Percentiles rank a stretch among this genome's conserved stretches.
Conservation (phyloP, 1,139 yeast genomes). For the Tardiomyces depauwii region DNA sequence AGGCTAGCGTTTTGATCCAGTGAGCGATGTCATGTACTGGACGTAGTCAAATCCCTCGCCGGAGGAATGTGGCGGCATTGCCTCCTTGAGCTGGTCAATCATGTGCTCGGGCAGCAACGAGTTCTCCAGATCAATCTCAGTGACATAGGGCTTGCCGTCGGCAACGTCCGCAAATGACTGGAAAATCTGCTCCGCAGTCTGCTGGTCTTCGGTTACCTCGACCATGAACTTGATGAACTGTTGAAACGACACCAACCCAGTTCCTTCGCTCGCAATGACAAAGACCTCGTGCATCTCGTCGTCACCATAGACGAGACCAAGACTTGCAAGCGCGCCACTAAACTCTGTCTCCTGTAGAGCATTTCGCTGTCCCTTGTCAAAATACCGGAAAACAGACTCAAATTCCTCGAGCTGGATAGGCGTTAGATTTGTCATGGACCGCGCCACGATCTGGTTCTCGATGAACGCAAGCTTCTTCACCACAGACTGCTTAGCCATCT, state of each 20-base stretch:
- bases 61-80: slow-evolving; percentile 19
- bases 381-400: slow-evolving; percentile 31
- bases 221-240: slow-evolving; percentile 32
- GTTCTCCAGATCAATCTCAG: slow-evolving; percentile 30
- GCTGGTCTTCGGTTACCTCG: slow-evolving; percentile 30
- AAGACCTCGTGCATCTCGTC: slow-evolving; percentile 29
- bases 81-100: slow-evolving; percentile 22
- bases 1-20: neutral
- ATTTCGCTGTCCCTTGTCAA: slow-evolving; percentile 28
- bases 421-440: slow-evolving; percentile 29
- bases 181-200: slow-evolving; percentile 29
- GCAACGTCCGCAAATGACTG: slow-evolving; percentile 31
- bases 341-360: slow-evolving; percentile 26
- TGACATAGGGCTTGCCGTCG: slow-evolving; percentile 29
- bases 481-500: slow-evolving; percentile 28
- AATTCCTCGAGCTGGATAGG: slow-evolving; percentile 33
- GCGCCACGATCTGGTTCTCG: slow-evolving; percentile 31
- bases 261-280: slow-evolving; percentile 19
- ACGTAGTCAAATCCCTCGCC: slow-evolving; percentile 25
- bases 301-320: slow-evolving; percentile 28
- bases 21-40: slow-evolving; percentile 16
- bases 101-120: slow-evolving; percentile 26
- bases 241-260: slow-evolving; percentile 24
- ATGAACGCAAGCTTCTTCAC: slow-evolving; percentile 29
- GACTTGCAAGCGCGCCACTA: slow-evolving; percentile 30